Evolutionary conservation across 305 asterid species (phyloP).

Genomic region (Fraxinus paxiana): DNA sequence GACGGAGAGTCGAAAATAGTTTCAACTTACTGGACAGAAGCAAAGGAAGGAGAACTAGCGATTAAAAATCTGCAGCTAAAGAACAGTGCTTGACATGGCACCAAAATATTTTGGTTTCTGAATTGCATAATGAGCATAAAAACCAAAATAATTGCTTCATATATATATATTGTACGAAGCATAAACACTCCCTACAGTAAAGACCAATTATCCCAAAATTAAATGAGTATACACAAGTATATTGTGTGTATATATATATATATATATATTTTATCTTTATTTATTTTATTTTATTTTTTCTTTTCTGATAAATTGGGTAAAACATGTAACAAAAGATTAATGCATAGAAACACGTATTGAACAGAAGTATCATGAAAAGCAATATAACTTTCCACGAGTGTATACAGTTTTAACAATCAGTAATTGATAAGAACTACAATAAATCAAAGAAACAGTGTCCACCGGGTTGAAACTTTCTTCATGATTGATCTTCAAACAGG

Average conservation of each 20-base stretch:
- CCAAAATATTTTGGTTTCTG: neutral
- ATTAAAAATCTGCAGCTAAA: neutral
- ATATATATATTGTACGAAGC: neutral
- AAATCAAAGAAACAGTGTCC: conserved; percentile 8
- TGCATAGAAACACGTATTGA: neutral
- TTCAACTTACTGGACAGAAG: neutral
- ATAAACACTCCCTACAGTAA: neutral
- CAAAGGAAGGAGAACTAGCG: neutral
- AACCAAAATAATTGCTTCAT: neutral
- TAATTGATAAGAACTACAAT: neutral
- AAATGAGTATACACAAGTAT: neutral
- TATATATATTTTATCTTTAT: no score
- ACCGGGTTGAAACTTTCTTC: neutral
- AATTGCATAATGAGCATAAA: neutral
- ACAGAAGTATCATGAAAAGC: neutral
- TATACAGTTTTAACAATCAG: neutral
- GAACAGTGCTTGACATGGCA: neutral
- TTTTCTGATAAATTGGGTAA: neutral
- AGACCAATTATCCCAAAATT: neutral
- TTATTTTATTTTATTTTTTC: no score
- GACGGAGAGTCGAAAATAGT: neutral
- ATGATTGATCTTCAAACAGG: neutral
- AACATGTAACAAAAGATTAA: neutral
- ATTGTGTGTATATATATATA: neutral
- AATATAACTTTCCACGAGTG: neutral